Conservation (phyloP, 2,329 filamentous ascomycete species). For the Coleophoma cylindrospora region DNA sequence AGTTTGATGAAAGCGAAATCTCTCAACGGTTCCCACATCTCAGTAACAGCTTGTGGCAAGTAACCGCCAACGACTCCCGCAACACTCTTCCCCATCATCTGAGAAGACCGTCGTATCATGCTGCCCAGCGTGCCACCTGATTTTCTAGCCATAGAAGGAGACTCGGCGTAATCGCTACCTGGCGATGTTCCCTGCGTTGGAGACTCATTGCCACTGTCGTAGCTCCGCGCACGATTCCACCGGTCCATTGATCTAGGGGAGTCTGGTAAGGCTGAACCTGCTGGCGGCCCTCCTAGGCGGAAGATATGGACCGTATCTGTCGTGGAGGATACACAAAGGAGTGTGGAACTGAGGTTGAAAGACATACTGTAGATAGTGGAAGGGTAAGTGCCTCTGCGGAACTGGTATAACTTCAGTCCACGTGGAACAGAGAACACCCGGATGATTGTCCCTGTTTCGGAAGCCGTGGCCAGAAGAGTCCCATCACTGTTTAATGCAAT, state of each 20-base stretch:
- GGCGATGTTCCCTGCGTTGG: conserved; percentile 26
- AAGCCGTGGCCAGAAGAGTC: conserved; percentile 86
- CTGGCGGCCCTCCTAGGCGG: conserved; percentile 56
- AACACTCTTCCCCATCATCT: conserved; percentile 85
- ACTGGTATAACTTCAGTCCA: conserved; percentile 92
- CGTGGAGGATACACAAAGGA: conserved; percentile 92
- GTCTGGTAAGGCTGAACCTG: conserved; percentile 21
- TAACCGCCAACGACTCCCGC: conserved; percentile 89
- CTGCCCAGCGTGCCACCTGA: conserved; percentile 79
- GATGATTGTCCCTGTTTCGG: conserved; percentile 96
- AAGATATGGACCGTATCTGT: conserved; percentile 98
- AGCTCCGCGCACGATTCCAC: conserved; percentile 35
- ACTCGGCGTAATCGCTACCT: conserved; percentile 21
- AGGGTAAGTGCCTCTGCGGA: conserved; percentile 90
- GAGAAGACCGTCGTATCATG: conserved; percentile 89
- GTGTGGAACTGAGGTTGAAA: conserved; percentile 89
- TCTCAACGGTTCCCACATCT: conserved; percentile 93
- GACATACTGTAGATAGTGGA: conserved; percentile 98
- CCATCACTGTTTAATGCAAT: conserved; percentile 91
- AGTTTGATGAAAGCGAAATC: conserved; percentile 98
- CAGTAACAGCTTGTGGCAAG: conserved; percentile 85
- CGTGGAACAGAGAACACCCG: conserved; percentile 89
- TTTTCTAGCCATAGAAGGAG: conserved; percentile 32
- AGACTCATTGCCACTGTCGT: conserved; percentile 52
- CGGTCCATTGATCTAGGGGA: conserved; percentile 26